Conservation (phyloP, 2,329 filamentous ascomycete species). For the Pseudonectria buxi region DNA sequence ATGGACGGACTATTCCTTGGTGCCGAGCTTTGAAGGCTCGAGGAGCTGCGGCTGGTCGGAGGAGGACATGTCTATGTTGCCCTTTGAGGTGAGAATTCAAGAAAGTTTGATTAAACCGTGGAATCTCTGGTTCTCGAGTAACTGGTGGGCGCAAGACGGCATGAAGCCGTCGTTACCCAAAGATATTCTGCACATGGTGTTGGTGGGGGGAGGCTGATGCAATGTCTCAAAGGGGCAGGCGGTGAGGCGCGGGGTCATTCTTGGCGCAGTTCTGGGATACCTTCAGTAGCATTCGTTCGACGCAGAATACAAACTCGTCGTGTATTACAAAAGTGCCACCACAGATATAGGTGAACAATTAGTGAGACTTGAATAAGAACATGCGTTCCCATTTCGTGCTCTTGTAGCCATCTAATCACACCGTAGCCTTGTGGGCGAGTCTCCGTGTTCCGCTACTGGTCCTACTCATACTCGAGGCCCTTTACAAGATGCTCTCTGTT, state of each 20-base stretch:
- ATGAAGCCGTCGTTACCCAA: slow-evolving; percentile 8
- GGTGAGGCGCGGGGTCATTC: slow-evolving; percentile 12
- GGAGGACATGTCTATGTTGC: slow-evolving; percentile 12
- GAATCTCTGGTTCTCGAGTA: not conserved
- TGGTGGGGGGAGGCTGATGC: slow-evolving; percentile 12
- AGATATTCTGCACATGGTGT: slow-evolving; percentile 7
- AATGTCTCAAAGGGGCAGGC: slow-evolving; percentile 16
- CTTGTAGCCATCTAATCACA: too few species aligned
- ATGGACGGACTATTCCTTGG: slow-evolving; percentile 73
- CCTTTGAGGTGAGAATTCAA: not conserved
- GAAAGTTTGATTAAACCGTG: not conserved
- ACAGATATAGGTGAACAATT: too few species aligned
- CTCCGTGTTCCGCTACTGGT: too few species aligned
- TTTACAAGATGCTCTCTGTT: too few species aligned
- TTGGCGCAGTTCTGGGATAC: too few species aligned
- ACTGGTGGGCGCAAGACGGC: slow-evolving; percentile 1
- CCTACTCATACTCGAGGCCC: too few species aligned
- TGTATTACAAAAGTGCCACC: too few species aligned
- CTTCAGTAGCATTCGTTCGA: too few species aligned
- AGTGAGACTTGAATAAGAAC: too few species aligned
- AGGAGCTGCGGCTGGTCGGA: slow-evolving; percentile 54
- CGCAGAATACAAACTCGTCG: too few species aligned
- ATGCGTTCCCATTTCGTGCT: too few species aligned
- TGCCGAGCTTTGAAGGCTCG: slow-evolving; percentile 72
- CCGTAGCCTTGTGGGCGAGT: too few species aligned